Evolutionary conservation across 202 grass and related monocot genomes (phyloP), one percentile per base, ranked within the genome.

Genomic region (Setaria viridis): DNA sequence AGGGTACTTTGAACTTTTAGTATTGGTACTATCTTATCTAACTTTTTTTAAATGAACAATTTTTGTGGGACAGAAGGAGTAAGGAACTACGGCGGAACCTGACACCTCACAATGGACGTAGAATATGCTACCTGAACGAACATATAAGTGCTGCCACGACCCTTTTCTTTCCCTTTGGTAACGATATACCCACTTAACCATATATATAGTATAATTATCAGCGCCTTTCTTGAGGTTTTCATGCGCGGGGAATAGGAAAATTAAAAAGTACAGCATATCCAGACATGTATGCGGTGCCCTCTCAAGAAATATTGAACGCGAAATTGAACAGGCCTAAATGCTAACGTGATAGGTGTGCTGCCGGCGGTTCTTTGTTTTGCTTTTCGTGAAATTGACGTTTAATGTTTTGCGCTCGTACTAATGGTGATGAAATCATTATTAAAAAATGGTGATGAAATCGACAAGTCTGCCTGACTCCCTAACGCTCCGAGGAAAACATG

Each of bases 111-210:
- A 33, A 76, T 66, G 45, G 14, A 32, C 6, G 62, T 19, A 12
- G 6, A 4, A 33, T 9, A 56, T 67, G 60, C 20, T 76, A 65
- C 43, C 11, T 83, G 29, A 8, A 34, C 4, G 39, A 45, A 48
- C 13, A 30, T 47, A 48, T 71, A 70, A 47, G 6, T 30, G 14
- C 20, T 45, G 12, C 15, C 14, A 14, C 11, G 4, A 33, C 29
- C 12, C 10, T 53, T 51, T 73, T 6, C 14, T 51, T 75, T 34
- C 17, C 51, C 19, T 57, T 39, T 21, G 33, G 42, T 70, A 34
- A 70, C 33, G 7, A 30, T 42, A 81, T 43, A 29, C 78, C 48
- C 46, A 39, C 48, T 34, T 11, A 67, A 80, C 62, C 19, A 74
- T 19, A 74, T 32, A 73, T 17, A 51, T 32, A 32, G 60, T 66